phyloP scores from a whole-genome alignment of 768 basidiomycete genomes.

The Suillus luteus region DNA sequence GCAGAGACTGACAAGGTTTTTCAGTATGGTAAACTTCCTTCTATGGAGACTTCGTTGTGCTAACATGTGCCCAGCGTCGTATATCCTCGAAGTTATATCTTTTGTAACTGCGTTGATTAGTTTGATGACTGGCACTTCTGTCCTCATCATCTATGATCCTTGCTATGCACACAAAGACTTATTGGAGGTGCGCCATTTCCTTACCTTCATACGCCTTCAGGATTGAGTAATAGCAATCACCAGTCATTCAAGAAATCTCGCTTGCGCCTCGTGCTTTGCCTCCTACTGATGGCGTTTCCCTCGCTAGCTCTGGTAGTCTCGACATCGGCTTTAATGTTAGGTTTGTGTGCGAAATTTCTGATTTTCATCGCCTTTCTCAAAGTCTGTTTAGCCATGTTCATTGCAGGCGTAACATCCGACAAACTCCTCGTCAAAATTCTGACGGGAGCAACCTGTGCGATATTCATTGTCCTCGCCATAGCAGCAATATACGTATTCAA shows the following conservation, averaged over 20 bases:
- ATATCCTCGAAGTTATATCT: background rate
- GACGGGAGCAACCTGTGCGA: background rate
- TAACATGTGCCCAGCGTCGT: background rate
- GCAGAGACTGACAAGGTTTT: background rate
- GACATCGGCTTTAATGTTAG: background rate
- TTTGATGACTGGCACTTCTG: background rate
- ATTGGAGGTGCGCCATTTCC: background rate
- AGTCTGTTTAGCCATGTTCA: background rate
- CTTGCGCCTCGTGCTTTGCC: background rate
- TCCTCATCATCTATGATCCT: constrained; percentile 1
- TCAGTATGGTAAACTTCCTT: background rate
- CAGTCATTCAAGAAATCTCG: background rate
- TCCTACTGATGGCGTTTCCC: background rate
- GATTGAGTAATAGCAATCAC: background rate
- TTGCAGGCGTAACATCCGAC: background rate
- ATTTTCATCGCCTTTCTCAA: background rate
- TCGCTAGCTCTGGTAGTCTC: background rate
- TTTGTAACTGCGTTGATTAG: background rate
- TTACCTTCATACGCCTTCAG: background rate
- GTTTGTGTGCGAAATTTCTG: background rate
- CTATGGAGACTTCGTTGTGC: background rate
- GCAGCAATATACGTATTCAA: background rate
- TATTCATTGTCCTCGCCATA: rapidly evolving
- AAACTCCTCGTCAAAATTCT: background rate
- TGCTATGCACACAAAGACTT: background rate